Percentiles rank a stretch among this genome's conserved stretches.
Evolutionary conservation across 352 stramenopile species (phyloP).

Genomic region (Globisporangium barbulae): DNA sequence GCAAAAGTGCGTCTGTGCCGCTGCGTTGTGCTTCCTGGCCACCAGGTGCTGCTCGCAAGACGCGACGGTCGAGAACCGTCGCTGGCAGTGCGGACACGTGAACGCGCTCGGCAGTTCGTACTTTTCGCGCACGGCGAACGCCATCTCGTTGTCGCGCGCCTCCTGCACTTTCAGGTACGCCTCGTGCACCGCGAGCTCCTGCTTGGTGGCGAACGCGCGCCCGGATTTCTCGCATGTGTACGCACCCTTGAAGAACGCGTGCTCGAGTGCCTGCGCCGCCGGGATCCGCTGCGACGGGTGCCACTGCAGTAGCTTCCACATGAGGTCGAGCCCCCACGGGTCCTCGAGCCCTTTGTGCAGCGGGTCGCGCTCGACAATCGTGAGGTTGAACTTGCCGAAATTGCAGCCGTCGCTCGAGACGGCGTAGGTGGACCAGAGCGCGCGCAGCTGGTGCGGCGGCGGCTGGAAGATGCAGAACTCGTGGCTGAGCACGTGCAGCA

Average conservation of each 20-base stretch:
- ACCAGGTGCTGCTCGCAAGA: conserved; percentile 58
- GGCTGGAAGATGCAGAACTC: conserved; percentile 85
- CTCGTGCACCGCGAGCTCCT: conserved; percentile 60
- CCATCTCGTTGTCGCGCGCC: conserved; percentile 40
- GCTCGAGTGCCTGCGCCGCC: conserved; percentile 65
- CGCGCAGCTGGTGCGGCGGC: conserved; percentile 44
- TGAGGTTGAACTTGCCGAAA: conserved; percentile 90
- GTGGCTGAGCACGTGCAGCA: conserved; percentile 77
- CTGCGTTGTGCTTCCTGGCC: conserved; percentile 37
- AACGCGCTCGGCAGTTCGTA: conserved; percentile 51
- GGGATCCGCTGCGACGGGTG: conserved; percentile 88
- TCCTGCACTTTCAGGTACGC: conserved; percentile 58
- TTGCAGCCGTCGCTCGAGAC: conserved; percentile 80
- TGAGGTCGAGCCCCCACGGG: conserved; percentile 85
- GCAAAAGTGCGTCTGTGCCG: conserved; percentile 46
- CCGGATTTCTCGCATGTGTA: conserved; percentile 65
- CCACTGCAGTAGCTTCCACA: conserved; percentile 93
- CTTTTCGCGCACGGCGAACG: conserved; percentile 52
- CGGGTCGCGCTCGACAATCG: conserved; percentile 88
- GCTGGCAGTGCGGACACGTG: conserved; percentile 55
- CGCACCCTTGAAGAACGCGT: conserved; percentile 86
- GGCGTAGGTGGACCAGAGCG: conserved; percentile 64
- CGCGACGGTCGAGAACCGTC: conserved; percentile 56
- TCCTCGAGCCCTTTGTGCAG: conserved; percentile 88
- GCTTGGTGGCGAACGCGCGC: conserved; percentile 56